A percentile compares a stretch with the other conserved stretches of the same genome.
Evolutionary conservation across 139 green algal species (phyloP).

Genomic region (Astrephomene gubernaculifera): DNA sequence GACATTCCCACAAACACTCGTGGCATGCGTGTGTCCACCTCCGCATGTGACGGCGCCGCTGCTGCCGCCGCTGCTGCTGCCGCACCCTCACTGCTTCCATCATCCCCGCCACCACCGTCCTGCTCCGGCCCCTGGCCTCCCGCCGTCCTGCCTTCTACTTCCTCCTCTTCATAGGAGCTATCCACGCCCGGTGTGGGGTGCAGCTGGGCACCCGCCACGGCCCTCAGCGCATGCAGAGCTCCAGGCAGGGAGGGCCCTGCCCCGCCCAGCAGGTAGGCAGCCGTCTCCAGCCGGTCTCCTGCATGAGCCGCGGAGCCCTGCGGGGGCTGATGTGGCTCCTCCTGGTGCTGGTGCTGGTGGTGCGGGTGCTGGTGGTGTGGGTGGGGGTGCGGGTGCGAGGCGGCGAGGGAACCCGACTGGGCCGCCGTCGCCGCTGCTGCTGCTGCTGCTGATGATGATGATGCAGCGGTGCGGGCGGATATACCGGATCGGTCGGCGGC

Average conservation of each 20-base stretch:
- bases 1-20: slow-evolving; percentile 60
- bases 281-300: not conserved
- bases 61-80: not conserved
- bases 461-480: no score
- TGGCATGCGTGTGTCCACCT: slow-evolving; percentile 59
- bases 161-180: slow-evolving; percentile 6
- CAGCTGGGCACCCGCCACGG: slow-evolving; percentile 7
- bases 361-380: not conserved
- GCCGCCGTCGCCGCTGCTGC: not conserved
- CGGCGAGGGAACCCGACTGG: not conserved
- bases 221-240: not conserved
- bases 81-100: not conserved
- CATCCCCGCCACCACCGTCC: no score
- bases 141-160: no score
- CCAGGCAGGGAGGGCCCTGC: not conserved
- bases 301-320: slow-evolving; percentile 9
- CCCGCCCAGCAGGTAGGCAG: slow-evolving; percentile 13
- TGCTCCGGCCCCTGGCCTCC: no score
- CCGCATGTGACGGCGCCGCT: not conserved
- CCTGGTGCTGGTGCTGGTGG: not conserved
- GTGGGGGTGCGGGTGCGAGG: not conserved
- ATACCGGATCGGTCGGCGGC: not conserved
- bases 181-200: not conserved
- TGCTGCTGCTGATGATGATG: not conserved
- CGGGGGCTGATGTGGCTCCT: slow-evolving; percentile 1